phyloP scores from a whole-genome alignment of 805 yeast genomes.

The Clavispora vitiphila region DNA sequence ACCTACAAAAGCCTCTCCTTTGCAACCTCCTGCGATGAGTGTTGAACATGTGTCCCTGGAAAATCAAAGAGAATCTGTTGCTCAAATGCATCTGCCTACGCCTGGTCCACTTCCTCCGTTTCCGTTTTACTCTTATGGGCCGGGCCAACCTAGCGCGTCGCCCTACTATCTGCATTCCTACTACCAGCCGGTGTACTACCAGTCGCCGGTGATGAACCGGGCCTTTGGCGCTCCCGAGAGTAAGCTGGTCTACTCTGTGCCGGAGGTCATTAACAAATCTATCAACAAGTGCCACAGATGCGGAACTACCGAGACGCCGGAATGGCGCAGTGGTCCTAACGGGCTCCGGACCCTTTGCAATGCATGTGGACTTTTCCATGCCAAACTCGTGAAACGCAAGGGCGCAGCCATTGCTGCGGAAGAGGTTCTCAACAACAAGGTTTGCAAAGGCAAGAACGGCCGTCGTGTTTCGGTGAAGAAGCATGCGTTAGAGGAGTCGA shows the following conservation, averaged over 20 bases:
- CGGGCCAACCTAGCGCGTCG: background rate
- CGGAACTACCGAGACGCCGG: constrained; percentile 43
- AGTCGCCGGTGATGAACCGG: background rate
- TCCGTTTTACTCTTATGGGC: constrained; percentile 4
- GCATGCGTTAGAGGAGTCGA: constrained; percentile 4
- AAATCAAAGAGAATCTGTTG: background rate
- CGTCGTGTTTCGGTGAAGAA: constrained; percentile 34
- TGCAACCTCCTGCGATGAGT: background rate
- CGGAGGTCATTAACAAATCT: constrained; percentile 17
- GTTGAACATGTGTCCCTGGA: background rate
- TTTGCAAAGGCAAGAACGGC: constrained; percentile 41
- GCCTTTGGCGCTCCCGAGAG: constrained; percentile 1
- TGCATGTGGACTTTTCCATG: constrained; percentile 41
- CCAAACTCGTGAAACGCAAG: constrained; percentile 30
- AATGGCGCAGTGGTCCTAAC: constrained; percentile 42
- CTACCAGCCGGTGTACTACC: constrained; percentile 4
- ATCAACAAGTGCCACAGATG: constrained; percentile 40
- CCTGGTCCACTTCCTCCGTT: background rate
- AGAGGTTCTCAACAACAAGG: constrained; percentile 40
- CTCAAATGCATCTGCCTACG: background rate
- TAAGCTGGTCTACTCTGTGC: constrained; percentile 5
- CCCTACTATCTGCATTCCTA: constrained; percentile 2
- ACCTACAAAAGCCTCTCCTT: background rate
- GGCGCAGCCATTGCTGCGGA: constrained; percentile 27
- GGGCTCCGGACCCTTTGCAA: constrained; percentile 42